Evolutionary conservation across 768 basidiomycete genomes (phyloP), one percentile per base, ranked within the genome.

Genomic region (Tephrocybe rancida): DNA sequence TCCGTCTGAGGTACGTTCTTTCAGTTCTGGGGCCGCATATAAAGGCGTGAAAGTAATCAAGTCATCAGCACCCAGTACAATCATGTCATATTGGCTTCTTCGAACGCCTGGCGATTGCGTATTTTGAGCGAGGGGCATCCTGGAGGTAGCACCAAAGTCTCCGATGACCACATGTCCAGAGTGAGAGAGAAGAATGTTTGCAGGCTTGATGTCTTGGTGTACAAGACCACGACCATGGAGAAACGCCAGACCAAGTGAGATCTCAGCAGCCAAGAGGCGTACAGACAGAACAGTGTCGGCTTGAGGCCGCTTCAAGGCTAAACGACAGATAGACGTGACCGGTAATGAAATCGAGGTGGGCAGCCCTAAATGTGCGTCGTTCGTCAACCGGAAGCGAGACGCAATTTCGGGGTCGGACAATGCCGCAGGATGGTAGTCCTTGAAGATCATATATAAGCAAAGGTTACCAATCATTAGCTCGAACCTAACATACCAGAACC

Each of bases 161-260:
- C 82, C 80, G 22, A 88, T 85, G 58, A 86, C 77, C 16, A 68
- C 68, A 43, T 77, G 76, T 16, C 79, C 79, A 38, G 77, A 67
- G 11, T 67, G 66, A 14, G 78, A 77, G 56, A 83, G 72, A 50
- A 87, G 73, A 22, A 89, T 72, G 64, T 87, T 89, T 48, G 77
- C 74, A 2, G 86, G 86, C 59, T 86, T 87, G 68, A 89, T 81
- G 61, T 87, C 85, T 35, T 84, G 81, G 59, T 88, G 86, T 34
- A 87, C 81, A 63, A 87, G 82, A 22, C 86, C 85, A 57, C 78
- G 75, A 50, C 76, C 72, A 61, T 87, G 86, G 1, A 88, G 62
- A 48, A 68, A 72, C 24, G 66, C 52, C 10, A 76, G 46, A 16
- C 70, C 74, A 8, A 76, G 58, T 5, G 68, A 60, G 19, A 73